A percentile compares a stretch with the other conserved stretches of the same genome.
phyloP scores from a whole-genome alignment of 2,329 filamentous ascomycete species.

The Colletotrichum neosansevieriae region DNA sequence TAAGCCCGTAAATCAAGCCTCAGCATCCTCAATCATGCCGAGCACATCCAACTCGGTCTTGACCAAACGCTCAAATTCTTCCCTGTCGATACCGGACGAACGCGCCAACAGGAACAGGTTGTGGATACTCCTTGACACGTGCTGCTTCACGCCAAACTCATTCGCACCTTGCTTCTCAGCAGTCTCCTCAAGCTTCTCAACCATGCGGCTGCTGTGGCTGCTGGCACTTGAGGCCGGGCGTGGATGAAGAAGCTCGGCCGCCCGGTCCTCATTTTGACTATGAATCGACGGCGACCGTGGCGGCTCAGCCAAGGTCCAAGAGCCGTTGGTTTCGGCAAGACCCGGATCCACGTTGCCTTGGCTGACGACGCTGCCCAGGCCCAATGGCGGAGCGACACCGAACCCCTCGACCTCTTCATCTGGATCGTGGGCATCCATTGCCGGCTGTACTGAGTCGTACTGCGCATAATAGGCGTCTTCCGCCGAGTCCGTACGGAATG shows the following conservation, averaged over 20 bases:
- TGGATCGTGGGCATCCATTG: constrained; percentile 85
- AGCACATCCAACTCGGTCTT: constrained; percentile 78
- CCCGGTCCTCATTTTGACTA: constrained; percentile 51
- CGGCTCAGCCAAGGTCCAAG: constrained; percentile 60
- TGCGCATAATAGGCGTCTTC: constrained; percentile 82
- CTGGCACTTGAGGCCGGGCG: constrained; percentile 69
- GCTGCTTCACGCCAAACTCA: constrained; percentile 82
- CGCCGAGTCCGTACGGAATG: constrained; percentile 51
- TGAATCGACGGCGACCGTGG: constrained; percentile 52
- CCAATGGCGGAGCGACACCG: constrained; percentile 50
- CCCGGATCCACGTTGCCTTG: constrained; percentile 44
- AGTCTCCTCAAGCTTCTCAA: constrained; percentile 71
- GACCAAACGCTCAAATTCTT: constrained; percentile 81
- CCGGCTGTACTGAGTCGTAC: constrained; percentile 83
- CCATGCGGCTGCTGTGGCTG: constrained; percentile 66
- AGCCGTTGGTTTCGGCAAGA: constrained; percentile 53
- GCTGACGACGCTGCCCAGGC: constrained; percentile 42
- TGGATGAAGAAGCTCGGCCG: constrained; percentile 62
- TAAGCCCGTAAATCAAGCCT: constrained; percentile 34
- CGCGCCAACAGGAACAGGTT: constrained; percentile 79
- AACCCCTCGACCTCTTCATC: constrained; percentile 69
- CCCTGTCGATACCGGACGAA: constrained; percentile 77
- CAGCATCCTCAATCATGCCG: constrained; percentile 73
- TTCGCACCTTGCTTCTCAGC: constrained; percentile 70
- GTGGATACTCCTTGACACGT: constrained; percentile 82